Conservation (phyloP, 352 stramenopile species). For the Phytophthora cajani region DNA sequence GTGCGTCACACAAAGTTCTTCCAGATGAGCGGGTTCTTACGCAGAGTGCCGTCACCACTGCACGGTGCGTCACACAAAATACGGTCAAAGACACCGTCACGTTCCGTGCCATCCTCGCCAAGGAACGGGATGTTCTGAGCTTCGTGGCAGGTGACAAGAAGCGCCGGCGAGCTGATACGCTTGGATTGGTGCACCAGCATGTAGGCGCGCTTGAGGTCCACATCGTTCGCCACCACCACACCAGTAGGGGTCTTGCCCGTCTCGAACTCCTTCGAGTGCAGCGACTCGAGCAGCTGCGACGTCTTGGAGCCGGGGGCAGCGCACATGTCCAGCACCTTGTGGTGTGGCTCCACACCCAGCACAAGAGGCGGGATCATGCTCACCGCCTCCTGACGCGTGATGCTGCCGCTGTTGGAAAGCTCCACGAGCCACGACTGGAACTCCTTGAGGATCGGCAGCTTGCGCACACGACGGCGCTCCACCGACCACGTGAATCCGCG, state of each 20-base stretch:
- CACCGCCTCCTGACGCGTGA: slow-evolving; percentile 98
- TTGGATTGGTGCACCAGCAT: slow-evolving; percentile 99
- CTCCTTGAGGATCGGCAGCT: slow-evolving; percentile 90
- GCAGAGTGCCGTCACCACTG: slow-evolving; percentile 97
- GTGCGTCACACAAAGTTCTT: slow-evolving; percentile 96
- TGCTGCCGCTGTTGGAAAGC: slow-evolving; percentile 92
- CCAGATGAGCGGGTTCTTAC: slow-evolving; percentile 98
- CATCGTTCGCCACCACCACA: slow-evolving; percentile 97
- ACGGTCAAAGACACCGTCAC: slow-evolving; percentile 95
- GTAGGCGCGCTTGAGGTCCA: slow-evolving; percentile 97
- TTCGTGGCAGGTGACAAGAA: slow-evolving; percentile 97
- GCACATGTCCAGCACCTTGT: slow-evolving; percentile 97
- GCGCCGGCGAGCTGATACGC: slow-evolving; percentile 93
- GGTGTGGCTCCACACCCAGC: slow-evolving; percentile 93
- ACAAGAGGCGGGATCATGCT: slow-evolving; percentile 99
- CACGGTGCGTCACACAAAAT: slow-evolving; percentile 99
- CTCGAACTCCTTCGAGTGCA: slow-evolving; percentile 83
- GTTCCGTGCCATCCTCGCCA: slow-evolving; percentile 56
- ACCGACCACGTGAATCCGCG: slow-evolving; percentile 92
- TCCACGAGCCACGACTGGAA: slow-evolving; percentile 98
- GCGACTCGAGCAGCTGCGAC: slow-evolving; percentile 96
- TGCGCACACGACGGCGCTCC: slow-evolving; percentile 90
- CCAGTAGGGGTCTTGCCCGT: slow-evolving; percentile 87
- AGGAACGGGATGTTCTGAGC: slow-evolving; percentile 96
- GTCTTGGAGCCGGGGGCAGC: slow-evolving; percentile 99